Percentiles rank a stretch among this genome's conserved stretches.
Conservation (phyloP, 768 basidiomycete species). For the Tubosaeta sp. region DNA sequence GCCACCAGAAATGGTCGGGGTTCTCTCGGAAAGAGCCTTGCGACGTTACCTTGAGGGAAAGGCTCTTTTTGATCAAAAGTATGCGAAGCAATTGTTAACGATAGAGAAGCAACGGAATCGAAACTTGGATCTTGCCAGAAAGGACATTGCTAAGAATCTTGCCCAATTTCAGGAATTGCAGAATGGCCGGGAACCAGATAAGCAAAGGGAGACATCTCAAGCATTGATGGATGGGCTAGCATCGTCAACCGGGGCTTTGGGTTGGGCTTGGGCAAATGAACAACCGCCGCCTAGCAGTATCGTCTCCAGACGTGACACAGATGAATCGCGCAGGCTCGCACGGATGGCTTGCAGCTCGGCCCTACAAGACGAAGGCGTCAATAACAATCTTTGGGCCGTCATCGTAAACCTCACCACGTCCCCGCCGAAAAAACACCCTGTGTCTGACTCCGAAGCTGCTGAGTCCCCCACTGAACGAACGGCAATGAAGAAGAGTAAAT, state of each 20-base stretch:
- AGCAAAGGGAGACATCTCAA: constrained; percentile 17
- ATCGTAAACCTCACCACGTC: constrained; percentile 58
- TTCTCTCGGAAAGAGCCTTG: constrained; percentile 67
- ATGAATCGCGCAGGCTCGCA: constrained; percentile 69
- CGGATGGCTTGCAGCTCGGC: constrained; percentile 67
- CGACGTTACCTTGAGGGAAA: constrained; percentile 72
- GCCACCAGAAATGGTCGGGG: constrained; percentile 63
- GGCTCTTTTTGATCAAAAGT: constrained; percentile 62
- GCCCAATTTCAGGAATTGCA: constrained; percentile 36
- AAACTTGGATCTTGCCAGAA: constrained; percentile 59
- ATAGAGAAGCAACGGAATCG: constrained; percentile 66
- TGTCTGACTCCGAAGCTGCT: constrained; percentile 13
- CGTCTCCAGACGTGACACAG: constrained; percentile 82
- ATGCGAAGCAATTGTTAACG: constrained; percentile 46
- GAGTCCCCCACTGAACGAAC: not conserved
- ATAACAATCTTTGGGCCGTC: constrained; percentile 70
- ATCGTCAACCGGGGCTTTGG: constrained; percentile 55
- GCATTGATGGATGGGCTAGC: constrained; percentile 31
- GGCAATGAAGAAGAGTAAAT: constrained; percentile 22
- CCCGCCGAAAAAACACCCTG: constrained; percentile 41
- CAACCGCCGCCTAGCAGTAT: constrained; percentile 90
- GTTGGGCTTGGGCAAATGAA: constrained; percentile 86
- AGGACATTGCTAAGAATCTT: constrained; percentile 57
- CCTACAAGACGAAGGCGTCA: constrained; percentile 56
- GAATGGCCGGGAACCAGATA: constrained; percentile 16